Base-by-base conservation (phyloP, 2,329 filamentous ascomycete genomes). In the Hortaea werneckii region DNA sequence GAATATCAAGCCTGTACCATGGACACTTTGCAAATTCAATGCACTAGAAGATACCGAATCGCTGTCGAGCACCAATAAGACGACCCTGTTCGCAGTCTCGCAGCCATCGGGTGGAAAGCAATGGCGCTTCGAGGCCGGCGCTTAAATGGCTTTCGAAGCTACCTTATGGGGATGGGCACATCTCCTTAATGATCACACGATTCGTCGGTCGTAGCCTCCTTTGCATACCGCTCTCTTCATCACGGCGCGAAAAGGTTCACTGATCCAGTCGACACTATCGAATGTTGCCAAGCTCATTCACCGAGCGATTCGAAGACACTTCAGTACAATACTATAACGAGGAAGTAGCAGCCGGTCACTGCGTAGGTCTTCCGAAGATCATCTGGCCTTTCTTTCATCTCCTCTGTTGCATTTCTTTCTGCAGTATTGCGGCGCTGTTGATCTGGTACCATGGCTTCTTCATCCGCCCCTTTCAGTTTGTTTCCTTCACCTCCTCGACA, bases 371-470 rank as follows among this genome's bases (percentile, higher is more conserved):
- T 30, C 20, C 28, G 13, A 29, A 10, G 39, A 29, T 35, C 27
- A 12, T 30, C 44, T 10, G 20, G 43, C n/a, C 13, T 29, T 29
- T 35, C 45, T 44, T 12, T 46, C 38, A 27, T 46, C 47, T 44
- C 32, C 26, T 49, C 40, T 44, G 29, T 44, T 48, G 34, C 10
- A 30, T 42, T 50, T 37, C 30, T 20, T 28, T 40, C 26, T 37
- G 11, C 49, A 20, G 32, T 35, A 9, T n/a, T 35, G 32, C 32
- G 32, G 32, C 32, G 32, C 32, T 35, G 32, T 35, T 32, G 50
- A 48, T 54, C 50, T 49, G 49, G 50, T 32, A 54, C 46, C 46
- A 54, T 55, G 52, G 41, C 49, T 40, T 42, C 50, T 29, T 44
- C 20, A 20, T 20, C 50, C 41, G 30, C 44, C 48, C 46, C 45